Base-by-base conservation (phyloP, 768 basidiomycete genomes). In the Mycena olivaceomarginata region DNA sequence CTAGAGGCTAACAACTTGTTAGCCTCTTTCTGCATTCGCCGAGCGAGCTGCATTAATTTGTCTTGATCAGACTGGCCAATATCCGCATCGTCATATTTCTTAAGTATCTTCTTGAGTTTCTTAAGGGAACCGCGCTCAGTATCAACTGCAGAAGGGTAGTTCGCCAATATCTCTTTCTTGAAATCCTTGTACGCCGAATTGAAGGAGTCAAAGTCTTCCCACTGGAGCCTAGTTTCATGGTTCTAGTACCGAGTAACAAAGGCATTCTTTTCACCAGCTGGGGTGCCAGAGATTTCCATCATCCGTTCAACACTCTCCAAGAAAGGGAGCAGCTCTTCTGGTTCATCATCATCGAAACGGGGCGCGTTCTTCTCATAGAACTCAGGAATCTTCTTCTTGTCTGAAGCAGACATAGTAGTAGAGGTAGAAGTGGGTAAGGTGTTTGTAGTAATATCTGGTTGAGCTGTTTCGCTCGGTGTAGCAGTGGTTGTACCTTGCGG, bases 121-220 rank as follows among this genome's bases (percentile, higher is more conserved):
- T 37, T n/a, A 1, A 70, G 3, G 1, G 70, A 48, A 12, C 70
- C 69, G 2, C 56, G 39, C 13, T 60, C 56, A 13, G 15, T 40
- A 5, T 31, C 41, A 5, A 20, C 18, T 6, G 63, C 71, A 1
- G 20, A 41, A 0, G 71, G 71, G 16, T 72, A 72, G 31, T 65
- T 72, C 46, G 39, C 71, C 3, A 72, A 40, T 16, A 72, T 63
- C 22, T 72, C 71, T 10, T 51, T 57, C 60, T 72, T 72, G 53
- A 72, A 72, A 4, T 72, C 39, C 20, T 63, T 51, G 16, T 72
- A 72, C 22, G 4, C 4, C 18, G 41, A 15, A 0, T 8, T 53
- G 60, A 39, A 72, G 16, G 46, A 15, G 3, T 63, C 40, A 37
- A 72, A 72, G 2, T n/a, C 8, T 15, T 25, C 39, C 71, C 71